Base-by-base conservation (phyloP, 805 yeast species). In the Zygosaccharomyces kombuchaensis region DNA sequence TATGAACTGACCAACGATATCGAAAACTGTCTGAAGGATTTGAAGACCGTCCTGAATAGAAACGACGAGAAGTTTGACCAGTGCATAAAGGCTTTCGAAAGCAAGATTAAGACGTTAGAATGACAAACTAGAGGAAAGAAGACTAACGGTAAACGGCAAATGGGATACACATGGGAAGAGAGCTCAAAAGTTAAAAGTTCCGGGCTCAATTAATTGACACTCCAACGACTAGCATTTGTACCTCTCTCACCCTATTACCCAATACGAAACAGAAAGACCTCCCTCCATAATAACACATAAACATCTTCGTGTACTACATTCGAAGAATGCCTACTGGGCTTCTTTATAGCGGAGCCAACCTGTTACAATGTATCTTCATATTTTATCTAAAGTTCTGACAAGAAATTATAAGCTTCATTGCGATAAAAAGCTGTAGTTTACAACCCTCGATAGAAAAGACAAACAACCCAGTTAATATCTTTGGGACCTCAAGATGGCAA, bases 1-100 rank as follows among this genome's bases (percentile, higher is more conserved):
- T 64, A 55, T 44, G 63, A 64, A 23, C 40, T 64, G n/a, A 56
- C 63, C 0, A 51, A 52, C 16, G 59, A 56, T 9, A 59, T 64
- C 17, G 63, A 64, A 44, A 50, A 52, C 25, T 45, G 60, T 1
- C 34, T 64, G 22, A 47, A 50, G 16, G 55, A 51, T 13, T 42
- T 63, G 6, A 45, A 55, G 39, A 29, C 44, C 3, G 46, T 50
- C n/a, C 40, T 57, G 13, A 38, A 49, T 6, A 42, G 37, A 2
- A 57, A 59, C 30, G 65, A 62, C 30, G 44, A 47, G 16, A 54
- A 52, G 9, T 60, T 64, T 39, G 39, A 48, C 12, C 40, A 46
- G 25, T 45, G 52, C 21, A 48, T 58, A 7, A 42, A 51, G 2
- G 39, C 44, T 1, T 51, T 64, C 12, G 63, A 63, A 32, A 44